Base-by-base conservation (phyloP, 176 grass and related monocot species). In the Oryza australiensis region DNA sequence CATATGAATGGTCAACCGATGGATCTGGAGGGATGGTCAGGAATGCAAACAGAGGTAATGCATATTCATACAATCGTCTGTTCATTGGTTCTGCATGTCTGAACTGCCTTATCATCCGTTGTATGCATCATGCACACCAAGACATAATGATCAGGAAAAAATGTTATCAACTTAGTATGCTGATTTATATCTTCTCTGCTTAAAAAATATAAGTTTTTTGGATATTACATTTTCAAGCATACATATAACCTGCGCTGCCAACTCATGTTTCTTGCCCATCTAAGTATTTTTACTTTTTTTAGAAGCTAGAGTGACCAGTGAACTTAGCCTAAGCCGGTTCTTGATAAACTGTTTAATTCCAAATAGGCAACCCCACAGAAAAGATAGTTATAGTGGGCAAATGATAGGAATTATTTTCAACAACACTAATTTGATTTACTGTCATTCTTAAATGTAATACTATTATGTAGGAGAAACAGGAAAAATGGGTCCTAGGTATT, bases 11-110 rank as follows among this genome's bases (percentile, higher is more conserved):
- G 89, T 77, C 89, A 92, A 86, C 89, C 91, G 22, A 95, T 99
- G 96, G 93, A 99, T 75, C 43, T 95, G 62, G 96, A 99, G 66
- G 82, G 86, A 49, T 91, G 85, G 87, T 81, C 88, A 7, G 92
- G 79, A 78, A 93, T 93, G 82, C 91, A 94, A 79, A 91, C 85
- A 49, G 93, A 99, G 89, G 96, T 99, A 64, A 46, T 80, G 3
- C 11, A 64, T 32, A 66, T 86, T 68, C 71, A 90, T 64, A 22
- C 66, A 48, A 70, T 12, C 37, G 76, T 85, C 66, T 59, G 2
- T 23, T 26, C 74, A 49, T 80, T 85, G 22, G 16, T 43, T 85
- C 81, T 81, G 64, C 42, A 64, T 48, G 29, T 24, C 16, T 33
- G 26, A 76, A 43, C 57, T 71, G 20, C 65, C 82, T 70, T 72